Percentiles rank a stretch among this genome's conserved stretches.
phyloP scores from a whole-genome alignment of 1,284 basidiomycete species.

The Trichosporon faecale region DNA sequence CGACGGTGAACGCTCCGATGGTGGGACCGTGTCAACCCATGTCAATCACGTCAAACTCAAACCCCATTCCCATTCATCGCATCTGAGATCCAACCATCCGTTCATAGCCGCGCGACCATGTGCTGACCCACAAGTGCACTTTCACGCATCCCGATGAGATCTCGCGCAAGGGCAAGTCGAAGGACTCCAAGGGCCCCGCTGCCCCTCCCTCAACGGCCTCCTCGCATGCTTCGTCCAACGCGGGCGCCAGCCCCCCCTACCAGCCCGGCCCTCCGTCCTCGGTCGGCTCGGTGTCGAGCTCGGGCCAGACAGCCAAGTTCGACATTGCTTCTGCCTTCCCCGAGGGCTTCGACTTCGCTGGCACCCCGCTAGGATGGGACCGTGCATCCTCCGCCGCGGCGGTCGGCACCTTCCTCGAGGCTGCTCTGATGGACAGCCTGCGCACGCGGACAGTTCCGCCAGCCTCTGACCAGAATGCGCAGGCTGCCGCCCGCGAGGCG shows the following conservation, averaged over 20 bases:
- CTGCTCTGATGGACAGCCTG: not conserved
- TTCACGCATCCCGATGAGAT: conserved; percentile 33
- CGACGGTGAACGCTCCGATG: not conserved
- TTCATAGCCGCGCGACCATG: not conserved
- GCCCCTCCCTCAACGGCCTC: not conserved
- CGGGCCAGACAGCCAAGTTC: conserved; percentile 4
- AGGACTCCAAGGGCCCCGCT: not conserved
- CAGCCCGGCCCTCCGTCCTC: not conserved
- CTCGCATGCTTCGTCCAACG: not conserved
- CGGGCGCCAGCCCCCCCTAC: not conserved
- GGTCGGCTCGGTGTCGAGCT: not conserved
- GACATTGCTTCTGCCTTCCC: conserved; percentile 18
- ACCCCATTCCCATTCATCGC: not conserved
- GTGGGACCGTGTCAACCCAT: not conserved
- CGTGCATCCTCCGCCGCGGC: conserved; percentile 26
- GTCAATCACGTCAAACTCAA: not conserved
- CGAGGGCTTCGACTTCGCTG: conserved; percentile 19
- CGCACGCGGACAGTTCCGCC: not conserved
- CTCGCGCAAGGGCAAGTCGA: conserved; percentile 19
- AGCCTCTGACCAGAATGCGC: not conserved
- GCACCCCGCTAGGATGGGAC: conserved; percentile 17
- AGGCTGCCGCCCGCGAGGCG: not conserved
- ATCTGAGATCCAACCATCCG: no score
- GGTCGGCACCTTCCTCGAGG: not conserved
- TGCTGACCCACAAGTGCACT: conserved; percentile 29